Base-by-base conservation (phyloP, 2,329 filamentous ascomycete species). In the Tolypocladium pustulatum region DNA sequence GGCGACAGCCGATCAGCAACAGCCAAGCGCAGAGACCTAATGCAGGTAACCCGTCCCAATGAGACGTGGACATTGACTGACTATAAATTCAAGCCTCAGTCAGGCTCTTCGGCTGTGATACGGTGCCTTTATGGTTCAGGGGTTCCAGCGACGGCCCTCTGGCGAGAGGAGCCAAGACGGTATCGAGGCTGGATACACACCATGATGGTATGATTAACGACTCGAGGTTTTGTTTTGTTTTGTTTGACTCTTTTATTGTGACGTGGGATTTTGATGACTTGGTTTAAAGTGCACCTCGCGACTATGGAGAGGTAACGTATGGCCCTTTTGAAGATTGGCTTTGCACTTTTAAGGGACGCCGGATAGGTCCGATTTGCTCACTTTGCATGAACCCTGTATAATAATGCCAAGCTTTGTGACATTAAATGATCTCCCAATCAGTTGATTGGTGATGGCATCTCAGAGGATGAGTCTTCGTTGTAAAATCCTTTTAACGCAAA, bases 41-140 rank as follows among this genome's bases (percentile, higher is more conserved):
- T 22, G 58, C 55, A 59, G 27, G 51, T 55, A 51, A 32, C 32
- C 49, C 49, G 49, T 53, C 41, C 27, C 9, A 34, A 17, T 30
- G 30, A 52, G 34, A 8, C 13, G 17, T n/a, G 32, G 30, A 32
- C 15, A 25, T 2, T 43, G 43, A 40, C 58, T 59, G 54, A 59
- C 17, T 22, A 1, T 54, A 15, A 7, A 36, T 40, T 9, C 30
- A 46, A 59, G 54, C 36, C 49, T 37, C 49, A 15, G 49, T 25
- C 37, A 25, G 53, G 54, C 36, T 51, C 55, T 3, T 54, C 55
- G 32, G 13, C 55, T 4, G 22, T 59, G 27, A 2, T 55, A 5
- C 58, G 55, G 13, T 57, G 41, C 27, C 58, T 59, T 1, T 55
- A 59, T 27, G 52, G 52, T 40, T 54, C 58, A 27, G 58, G 40